Evolutionary conservation across 164 flowering plant species (phyloP).

Genomic region (Akebia trifoliata): DNA sequence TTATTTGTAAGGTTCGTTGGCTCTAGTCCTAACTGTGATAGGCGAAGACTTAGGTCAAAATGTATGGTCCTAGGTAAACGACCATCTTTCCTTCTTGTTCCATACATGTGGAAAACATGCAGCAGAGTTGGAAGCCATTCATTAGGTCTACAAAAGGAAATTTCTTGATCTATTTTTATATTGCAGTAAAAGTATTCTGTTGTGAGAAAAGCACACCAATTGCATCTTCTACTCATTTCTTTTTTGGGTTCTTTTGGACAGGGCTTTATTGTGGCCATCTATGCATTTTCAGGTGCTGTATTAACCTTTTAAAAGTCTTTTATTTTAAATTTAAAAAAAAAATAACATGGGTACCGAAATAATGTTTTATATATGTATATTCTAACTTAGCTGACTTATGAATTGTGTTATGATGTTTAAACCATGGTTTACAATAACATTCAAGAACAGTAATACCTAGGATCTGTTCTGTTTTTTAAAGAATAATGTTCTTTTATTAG

Average conservation of each 20-base stretch:
- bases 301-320: neutral
- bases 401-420: neutral
- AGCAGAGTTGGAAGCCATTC: no score
- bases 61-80: neutral
- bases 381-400: neutral
- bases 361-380: neutral
- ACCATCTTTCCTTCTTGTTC: slow-evolving; percentile 1
- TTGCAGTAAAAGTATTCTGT: neutral
- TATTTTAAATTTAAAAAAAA: neutral
- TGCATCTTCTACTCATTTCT: slow-evolving; percentile 14
- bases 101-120: neutral
- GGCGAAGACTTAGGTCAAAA: neutral
- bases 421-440: no score
- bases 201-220: neutral
- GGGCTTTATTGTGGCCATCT: slow-evolving; percentile 57
- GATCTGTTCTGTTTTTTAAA: no score
- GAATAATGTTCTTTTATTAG: no score
- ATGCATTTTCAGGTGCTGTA: slow-evolving; percentile 66
- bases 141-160: no score
- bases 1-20: neutral
- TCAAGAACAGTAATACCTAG: no score
- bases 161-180: no score
- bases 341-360: neutral
- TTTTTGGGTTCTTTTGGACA: slow-evolving; percentile 33
- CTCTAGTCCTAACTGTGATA: neutral